Base-by-base conservation (phyloP, 2,329 filamentous ascomycete species). In the Zymoseptoria crescenta region DNA sequence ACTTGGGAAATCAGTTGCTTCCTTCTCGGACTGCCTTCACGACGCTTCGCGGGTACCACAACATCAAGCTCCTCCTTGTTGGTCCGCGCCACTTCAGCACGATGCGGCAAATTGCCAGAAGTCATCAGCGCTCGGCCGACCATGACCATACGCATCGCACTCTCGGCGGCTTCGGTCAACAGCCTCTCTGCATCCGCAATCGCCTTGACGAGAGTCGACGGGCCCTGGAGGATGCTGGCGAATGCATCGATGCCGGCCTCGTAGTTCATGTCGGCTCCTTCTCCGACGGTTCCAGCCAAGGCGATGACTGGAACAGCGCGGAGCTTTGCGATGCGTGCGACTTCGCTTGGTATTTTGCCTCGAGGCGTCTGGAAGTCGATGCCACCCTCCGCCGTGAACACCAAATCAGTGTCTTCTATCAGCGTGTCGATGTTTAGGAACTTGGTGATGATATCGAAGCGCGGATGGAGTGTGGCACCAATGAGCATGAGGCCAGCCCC, bases 301-400 rank as follows among this genome's bases (percentile, higher is more conserved):
- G 72, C 74, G 28, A 80, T 77, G 1, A 82, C 80, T 0, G 79
- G 78, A 2, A 79, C 71, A 4, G 75, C 74, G 60, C 74, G 74
- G 55, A 70, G 69, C 65, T 76, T 78, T 2, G 80, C 80, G 8
- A 78, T 73, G 56, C 74, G 70, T 8, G 79, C 80, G 27, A 83
- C 75, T 65, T 82, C 80, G 2, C 76, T 79, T 8, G 80, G 80
- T 62, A 82, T 81, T 65, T 82, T 82, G 1, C 80, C 80, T 50
- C 74, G 70, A 0, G 79, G 76, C 0, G 79, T 81, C 62, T 82
- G 80, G 52, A 75, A 74, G 62, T 82, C 80, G 16, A 82, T 74
- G 8, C 78, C 77, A 0, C 80, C 80, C 64, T 83, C 80, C 1
- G 79, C 80, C 0, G 80, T 82, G 62, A 82, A 72, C 0, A 81